Conservation (phyloP, 768 basidiomycete species). For the Xerocomellus chrysenteron region DNA sequence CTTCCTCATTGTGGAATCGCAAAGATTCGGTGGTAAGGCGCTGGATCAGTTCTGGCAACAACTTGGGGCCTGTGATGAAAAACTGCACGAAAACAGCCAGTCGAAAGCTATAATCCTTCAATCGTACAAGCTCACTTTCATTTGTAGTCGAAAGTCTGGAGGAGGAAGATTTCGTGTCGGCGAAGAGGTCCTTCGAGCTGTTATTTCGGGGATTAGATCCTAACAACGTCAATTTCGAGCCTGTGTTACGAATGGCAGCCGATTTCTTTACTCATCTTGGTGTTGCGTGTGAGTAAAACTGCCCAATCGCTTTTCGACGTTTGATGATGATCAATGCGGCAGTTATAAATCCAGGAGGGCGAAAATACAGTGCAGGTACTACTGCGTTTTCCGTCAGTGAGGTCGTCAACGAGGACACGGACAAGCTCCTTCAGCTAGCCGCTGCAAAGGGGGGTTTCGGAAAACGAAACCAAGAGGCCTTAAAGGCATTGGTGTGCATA, state of each 20-base stretch:
- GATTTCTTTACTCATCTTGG: conserved; percentile 4
- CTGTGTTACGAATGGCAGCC: background rate
- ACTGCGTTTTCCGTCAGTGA: background rate
- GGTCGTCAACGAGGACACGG: background rate
- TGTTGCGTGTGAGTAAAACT: background rate
- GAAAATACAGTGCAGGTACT: background rate
- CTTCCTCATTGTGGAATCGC: background rate
- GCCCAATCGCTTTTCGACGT: background rate
- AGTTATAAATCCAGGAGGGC: conserved; percentile 1
- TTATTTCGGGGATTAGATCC: background rate
- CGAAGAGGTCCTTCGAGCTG: background rate
- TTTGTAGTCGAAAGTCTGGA: conserved; percentile 1
- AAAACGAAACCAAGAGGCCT: background rate
- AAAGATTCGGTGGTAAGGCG: background rate
- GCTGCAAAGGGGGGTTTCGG: background rate
- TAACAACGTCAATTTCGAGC: background rate
- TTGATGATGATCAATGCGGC: background rate
- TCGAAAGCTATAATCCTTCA: background rate
- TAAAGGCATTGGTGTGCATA: conserved; percentile 6
- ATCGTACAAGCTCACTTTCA: background rate
- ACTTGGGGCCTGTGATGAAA: background rate
- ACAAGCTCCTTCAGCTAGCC: background rate
- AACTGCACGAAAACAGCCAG: background rate
- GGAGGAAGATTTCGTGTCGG: conserved; percentile 3
- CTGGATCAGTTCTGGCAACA: conserved; percentile 2